Percentiles rank a stretch among this genome's conserved stretches.
Conservation (phyloP, 345 rosid species). For the Nasturtium officinale region DNA sequence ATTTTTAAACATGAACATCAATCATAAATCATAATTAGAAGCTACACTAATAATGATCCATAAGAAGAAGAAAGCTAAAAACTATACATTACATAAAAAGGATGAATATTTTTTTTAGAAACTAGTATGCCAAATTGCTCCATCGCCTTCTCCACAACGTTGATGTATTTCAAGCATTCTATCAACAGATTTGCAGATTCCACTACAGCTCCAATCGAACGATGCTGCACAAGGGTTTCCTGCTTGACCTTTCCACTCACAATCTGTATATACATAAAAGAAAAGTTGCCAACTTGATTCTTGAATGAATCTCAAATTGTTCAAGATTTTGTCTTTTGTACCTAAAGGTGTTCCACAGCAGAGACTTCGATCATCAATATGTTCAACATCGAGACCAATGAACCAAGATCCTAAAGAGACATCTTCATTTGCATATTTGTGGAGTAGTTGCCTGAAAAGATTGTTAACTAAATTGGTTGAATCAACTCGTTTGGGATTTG, state of each 20-base stretch:
- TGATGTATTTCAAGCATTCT: constrained; percentile 70
- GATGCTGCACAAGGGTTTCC: constrained; percentile 86
- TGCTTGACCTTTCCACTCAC: constrained; percentile 74
- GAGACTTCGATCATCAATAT: constrained; percentile 74
- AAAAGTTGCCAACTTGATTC: constrained; percentile 8
- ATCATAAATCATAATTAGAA: constrained; percentile 11
- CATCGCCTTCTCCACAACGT: constrained; percentile 78
- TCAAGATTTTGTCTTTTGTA: constrained; percentile 38
- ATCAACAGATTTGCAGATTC: constrained; percentile 82
- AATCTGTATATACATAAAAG: constrained; percentile 44
- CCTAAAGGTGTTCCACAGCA: constrained; percentile 92
- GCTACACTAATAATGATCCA: constrained; percentile 30
- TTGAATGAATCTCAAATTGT: not conserved
- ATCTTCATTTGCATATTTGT: constrained; percentile 89
- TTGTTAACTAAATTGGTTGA: not conserved
- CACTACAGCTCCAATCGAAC: constrained; percentile 88
- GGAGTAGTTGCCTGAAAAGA: constrained; percentile 64
- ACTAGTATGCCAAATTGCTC: constrained; percentile 49
- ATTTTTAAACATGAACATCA: constrained; percentile 23
- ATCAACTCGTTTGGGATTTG: not conserved
- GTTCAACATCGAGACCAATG: constrained; percentile 86
- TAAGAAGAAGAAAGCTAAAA: constrained; percentile 12
- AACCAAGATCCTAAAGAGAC: constrained; percentile 89
- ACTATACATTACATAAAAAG: constrained; percentile 29
- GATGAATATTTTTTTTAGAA: constrained; percentile 28